Base-by-base conservation (phyloP, 2,329 filamentous ascomycete species). In the Tympanopsis confertula region DNA sequence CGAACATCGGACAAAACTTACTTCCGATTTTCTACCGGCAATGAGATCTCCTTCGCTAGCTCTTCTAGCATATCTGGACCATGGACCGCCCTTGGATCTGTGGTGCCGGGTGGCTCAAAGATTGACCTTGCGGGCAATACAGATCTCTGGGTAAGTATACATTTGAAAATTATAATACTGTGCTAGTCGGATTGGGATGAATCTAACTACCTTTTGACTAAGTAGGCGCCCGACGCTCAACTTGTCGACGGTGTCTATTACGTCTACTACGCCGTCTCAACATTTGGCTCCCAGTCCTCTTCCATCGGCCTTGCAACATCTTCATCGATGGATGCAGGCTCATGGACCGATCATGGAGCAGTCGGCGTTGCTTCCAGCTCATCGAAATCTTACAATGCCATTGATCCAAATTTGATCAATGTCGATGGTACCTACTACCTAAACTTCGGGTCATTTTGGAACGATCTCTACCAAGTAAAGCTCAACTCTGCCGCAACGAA, bases 381-480 rank as follows among this genome's bases (percentile, higher is more conserved):
- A 13, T 45, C 54, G 17, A 65, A 62, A 40, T 39, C 53, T 4
- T 78, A 74, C 56, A 78, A 78, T 46, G 69, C 71, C 32, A 78
- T 86, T 47, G 82, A 78, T 47, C 55, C 61, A 3, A 73, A 71
- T 43, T 50, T 78, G 2, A 53, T 75, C 42, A 48, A 59, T 10
- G 60, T 54, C 2, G 57, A 56, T 24, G 55, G 53, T 5, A 52
- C 41, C 13, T 68, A 67, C 45, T 65, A 66, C 40, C 56, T 78
- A 50, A 73, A 65, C 42, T 85, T 82, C 44, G 80, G 79, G 18
- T 80, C 74, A 12, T 85, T 82, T 65, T 86, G 78, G 77, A 54
- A 59, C 5, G 70, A 77, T 48, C 65, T 84, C 41, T 80, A 73
- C 57, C 71, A 75, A 49, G 71, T 74, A 1, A 50, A 60, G 24